phyloP scores from a whole-genome alignment of 179 eudicot genomes.

The Patellifolia procumbens region DNA sequence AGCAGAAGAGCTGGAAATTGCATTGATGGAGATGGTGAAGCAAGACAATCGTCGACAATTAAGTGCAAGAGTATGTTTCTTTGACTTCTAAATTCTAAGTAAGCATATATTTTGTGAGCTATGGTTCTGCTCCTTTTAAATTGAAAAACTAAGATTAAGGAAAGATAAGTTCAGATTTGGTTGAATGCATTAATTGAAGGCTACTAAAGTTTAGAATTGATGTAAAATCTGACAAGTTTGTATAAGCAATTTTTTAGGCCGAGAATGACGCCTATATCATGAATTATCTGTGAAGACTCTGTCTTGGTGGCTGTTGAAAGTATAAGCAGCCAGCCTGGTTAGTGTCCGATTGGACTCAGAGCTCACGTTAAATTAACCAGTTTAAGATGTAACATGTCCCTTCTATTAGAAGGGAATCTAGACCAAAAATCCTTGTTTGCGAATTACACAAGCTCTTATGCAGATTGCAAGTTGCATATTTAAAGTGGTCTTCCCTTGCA shows the following conservation, averaged over 20 bases:
- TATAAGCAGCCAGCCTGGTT: neutral
- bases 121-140: no score
- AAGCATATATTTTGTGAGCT: no score
- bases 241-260: no score
- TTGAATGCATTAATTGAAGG: no score
- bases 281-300: neutral
- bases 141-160: no score
- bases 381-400: slow-evolving; percentile 1
- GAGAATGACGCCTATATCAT: neutral
- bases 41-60: slow-evolving; percentile 93
- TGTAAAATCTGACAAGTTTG: no score
- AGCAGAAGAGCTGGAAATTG: slow-evolving; percentile 97
- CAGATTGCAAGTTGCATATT: slow-evolving; percentile 14
- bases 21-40: slow-evolving; percentile 98
- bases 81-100: neutral
- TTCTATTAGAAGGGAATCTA: neutral
- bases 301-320: neutral
- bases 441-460: neutral
- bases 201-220: no score
- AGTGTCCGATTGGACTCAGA: no score
- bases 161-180: no score
- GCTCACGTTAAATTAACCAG: slow-evolving; percentile 6
- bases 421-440: neutral
- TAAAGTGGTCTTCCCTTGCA: slow-evolving; percentile 26
- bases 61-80: slow-evolving; percentile 69